Percentiles rank a stretch among this genome's conserved stretches.
phyloP scores from a whole-genome alignment of 2,329 filamentous ascomycete species.

The Ilyonectria mors-panacis region DNA sequence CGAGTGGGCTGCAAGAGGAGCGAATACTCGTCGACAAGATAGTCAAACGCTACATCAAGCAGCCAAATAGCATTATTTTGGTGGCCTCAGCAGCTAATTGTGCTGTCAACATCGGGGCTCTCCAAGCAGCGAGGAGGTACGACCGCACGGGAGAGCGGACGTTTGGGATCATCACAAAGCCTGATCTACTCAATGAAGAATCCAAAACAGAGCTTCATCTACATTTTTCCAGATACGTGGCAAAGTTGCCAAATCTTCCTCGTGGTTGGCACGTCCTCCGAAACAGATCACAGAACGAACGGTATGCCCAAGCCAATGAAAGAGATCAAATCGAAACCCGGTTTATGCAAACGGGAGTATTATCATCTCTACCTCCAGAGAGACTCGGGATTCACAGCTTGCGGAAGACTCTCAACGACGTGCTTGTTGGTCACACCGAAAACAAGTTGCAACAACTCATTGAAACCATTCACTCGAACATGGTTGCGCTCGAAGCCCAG shows the following conservation, averaged over 20 bases:
- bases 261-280: constrained; percentile 69
- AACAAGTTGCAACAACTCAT: constrained; percentile 47
- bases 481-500: constrained; percentile 36
- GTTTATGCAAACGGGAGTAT: too few relatives aligned
- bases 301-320: too few relatives aligned
- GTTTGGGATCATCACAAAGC: constrained; percentile 72
- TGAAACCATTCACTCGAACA: constrained; percentile 45
- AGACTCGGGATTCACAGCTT: constrained; percentile 52
- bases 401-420: constrained; percentile 52
- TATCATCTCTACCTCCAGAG: constrained; percentile 20
- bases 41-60: constrained; percentile 66
- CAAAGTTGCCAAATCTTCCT: constrained; percentile 59
- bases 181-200: constrained; percentile 55
- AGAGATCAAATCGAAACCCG: too few relatives aligned
- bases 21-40: too few relatives aligned
- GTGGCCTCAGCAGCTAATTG: constrained; percentile 71
- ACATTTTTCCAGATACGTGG: constrained; percentile 58
- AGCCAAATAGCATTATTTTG: constrained; percentile 71
- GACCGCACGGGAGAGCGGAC: constrained; percentile 59
- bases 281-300: constrained; percentile 49
- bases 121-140: constrained; percentile 57
- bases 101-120: constrained; percentile 66
- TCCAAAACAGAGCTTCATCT: constrained; percentile 61
- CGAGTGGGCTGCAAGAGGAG: constrained; percentile 54
- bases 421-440: constrained; percentile 50